Conservation (phyloP, 2,329 filamentous ascomycete species). For the Cytospora leucostoma region DNA sequence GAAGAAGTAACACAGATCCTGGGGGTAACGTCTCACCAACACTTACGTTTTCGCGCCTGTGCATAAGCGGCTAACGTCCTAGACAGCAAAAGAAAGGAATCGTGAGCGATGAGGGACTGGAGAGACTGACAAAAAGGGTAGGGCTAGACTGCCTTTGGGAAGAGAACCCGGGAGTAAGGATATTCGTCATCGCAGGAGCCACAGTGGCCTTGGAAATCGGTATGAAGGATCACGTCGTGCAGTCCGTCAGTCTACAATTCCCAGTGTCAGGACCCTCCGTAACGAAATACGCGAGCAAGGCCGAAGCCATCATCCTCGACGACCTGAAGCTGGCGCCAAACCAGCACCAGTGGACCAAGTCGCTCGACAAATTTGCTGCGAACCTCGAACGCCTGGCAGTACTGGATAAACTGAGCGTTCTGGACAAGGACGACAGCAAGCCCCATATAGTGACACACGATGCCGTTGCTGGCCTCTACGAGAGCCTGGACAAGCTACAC, state of each 20-base stretch:
- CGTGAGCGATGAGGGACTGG: slow-evolving; percentile 74
- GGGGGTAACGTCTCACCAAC: slow-evolving; percentile 42
- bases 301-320: slow-evolving; percentile 64
- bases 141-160: slow-evolving; percentile 68
- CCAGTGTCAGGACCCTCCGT: slow-evolving; percentile 61
- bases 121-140: slow-evolving; percentile 66
- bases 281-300: slow-evolving; percentile 60
- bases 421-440: slow-evolving; percentile 31
- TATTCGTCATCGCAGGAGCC: slow-evolving; percentile 63
- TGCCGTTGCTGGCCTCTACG: slow-evolving; percentile 72
- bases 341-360: slow-evolving; percentile 69
- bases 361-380: slow-evolving; percentile 67
- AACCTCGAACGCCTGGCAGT: slow-evolving; percentile 71
- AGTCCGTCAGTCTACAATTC: slow-evolving; percentile 64
- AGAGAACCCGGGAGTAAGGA: slow-evolving; percentile 50
- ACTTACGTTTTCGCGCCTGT: slow-evolving; percentile 38
- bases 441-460: slow-evolving; percentile 75
- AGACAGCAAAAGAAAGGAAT: slow-evolving; percentile 53
- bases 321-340: slow-evolving; percentile 63
- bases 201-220: slow-evolving; percentile 63
- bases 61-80: slow-evolving; percentile 33
- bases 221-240: slow-evolving; percentile 62
- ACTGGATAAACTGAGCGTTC: slow-evolving; percentile 71
- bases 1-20: slow-evolving; percentile 53
- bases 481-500: slow-evolving; percentile 69